Evolutionary conservation across 164 flowering plant genomes (phyloP), one percentile per base, ranked within the genome.

Genomic region (Amborella trichopoda): DNA sequence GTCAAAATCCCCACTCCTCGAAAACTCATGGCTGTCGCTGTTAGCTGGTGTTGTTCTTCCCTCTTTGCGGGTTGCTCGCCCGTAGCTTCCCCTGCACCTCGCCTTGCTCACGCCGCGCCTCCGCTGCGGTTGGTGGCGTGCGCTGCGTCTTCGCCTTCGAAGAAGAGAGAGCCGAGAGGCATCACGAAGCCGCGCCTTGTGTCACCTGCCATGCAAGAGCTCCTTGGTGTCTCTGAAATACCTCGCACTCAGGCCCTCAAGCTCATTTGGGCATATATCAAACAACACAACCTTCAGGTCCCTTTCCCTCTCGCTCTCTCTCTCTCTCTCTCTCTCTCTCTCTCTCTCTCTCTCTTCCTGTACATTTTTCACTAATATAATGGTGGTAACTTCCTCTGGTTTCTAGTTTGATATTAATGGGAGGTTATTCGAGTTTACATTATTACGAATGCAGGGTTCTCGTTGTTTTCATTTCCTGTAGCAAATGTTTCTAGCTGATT

Each of bases 221-320:
- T 75, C 24, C 56, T 90, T 14, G 95, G 94, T 5, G 76, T 63
- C 8, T 42, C 84, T 2, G 98, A 83, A 68, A 76, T 86, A 44
- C 70, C 96, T 40, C 76, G 96, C 10, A 80, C 98, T n/a, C 83
- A 80, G 54, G 94, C 83, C 6, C 83, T 86, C 39, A 86, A 90
- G 69, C 68, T 41, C 50, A 83, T 90, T 61, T 86, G 95, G 97
- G 94, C 86, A 46, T 65, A 90, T 61, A 90, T 90, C 61, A 90
- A 86, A 60, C 52, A 71, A 30, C 65, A 81, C 63, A 69, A 81
- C 55, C 95, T 89, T 59, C 95, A 84, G 89, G 97, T 89, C 3
- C 23, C 34, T 12, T 30, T 30, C 34, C 34, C 12, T 30, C 12
- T 12, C 12, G 12, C 34, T 12, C 12, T 12, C 34, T 12, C 12